phyloP scores from a whole-genome alignment of 2,329 filamentous ascomycete species.

The Monosporascus sp. region DNA sequence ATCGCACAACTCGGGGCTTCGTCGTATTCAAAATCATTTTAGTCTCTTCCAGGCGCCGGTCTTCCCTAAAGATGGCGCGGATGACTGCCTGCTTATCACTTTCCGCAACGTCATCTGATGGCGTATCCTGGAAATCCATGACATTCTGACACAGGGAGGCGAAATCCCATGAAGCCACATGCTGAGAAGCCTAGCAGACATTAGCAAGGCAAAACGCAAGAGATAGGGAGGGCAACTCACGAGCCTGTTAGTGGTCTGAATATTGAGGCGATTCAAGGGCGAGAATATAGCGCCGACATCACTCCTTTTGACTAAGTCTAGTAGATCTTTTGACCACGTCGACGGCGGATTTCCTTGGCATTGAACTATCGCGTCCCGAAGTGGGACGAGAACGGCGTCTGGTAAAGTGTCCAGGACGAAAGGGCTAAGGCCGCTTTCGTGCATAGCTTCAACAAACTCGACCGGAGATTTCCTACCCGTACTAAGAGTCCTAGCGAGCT shows the following conservation, averaged over 20 bases:
- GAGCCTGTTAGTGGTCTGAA: conserved; percentile 33
- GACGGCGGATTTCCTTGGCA: conserved; percentile 79
- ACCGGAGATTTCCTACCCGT: conserved; percentile 43
- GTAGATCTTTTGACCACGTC: conserved; percentile 65
- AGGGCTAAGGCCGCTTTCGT: conserved; percentile 60
- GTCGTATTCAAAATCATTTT: conserved; percentile 79
- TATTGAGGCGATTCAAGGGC: conserved; percentile 34
- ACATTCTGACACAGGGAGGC: conserved; percentile 68
- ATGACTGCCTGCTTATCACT: conserved; percentile 80
- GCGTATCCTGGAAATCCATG: conserved; percentile 53
- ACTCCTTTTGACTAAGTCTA: conserved; percentile 73
- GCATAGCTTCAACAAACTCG: conserved; percentile 69
- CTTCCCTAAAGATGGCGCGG: conserved; percentile 82
- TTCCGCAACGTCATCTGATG: conserved; percentile 74
- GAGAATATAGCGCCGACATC: conserved; percentile 68
- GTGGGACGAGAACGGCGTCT: conserved; percentile 71
- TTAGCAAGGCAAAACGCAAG: conserved; percentile 15
- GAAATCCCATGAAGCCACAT: conserved; percentile 67
- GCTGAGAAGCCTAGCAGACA: conserved; percentile 47
- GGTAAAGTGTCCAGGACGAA: conserved; percentile 76
- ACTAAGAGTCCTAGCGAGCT: conserved; percentile 57
- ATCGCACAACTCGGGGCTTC: conserved; percentile 72
- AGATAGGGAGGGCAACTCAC: conserved; percentile 28
- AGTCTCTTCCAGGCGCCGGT: conserved; percentile 83
- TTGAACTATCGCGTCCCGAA: conserved; percentile 78